Base-by-base conservation (phyloP, 2,329 filamentous ascomycete species). In the Colletotrichum sp. region DNA sequence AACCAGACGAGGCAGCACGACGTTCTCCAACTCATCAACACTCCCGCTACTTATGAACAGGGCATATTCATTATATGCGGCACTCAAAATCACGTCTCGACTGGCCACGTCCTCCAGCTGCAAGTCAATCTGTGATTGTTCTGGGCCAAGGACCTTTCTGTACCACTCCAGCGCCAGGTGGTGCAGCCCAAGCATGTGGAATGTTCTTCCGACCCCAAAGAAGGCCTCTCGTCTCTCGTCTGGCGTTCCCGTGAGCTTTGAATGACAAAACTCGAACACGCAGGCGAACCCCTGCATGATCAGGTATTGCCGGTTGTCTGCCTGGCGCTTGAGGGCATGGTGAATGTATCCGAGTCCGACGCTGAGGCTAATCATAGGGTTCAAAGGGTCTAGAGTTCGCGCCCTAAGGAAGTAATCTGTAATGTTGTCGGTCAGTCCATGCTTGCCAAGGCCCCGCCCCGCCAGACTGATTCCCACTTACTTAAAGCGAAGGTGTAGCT, bases 311-410 rank as follows among this genome's bases (percentile, higher is more conserved):
- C 97, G 89, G 82, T 99, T 99, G 64, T 96, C 95, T 0, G 94
- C 93, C 83, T 98, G 95, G 3, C 96, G 91, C 83, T 99, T 98
- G 81, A 98, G 90, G 1, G 94, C 93, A 82, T 97, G 94, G 83
- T 98, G 95, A 52, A 98, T 91, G 83, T 98, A 99, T 34, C 93
- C 93, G 14, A 97, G 90, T 0, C 93, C 96, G 28, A 98, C 93
- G 79, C 92, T 94, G 13, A 99, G 90, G 77, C 95, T 94, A 78
- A 98, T 91, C 80, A 95, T 92, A 0, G 94, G 90, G 81, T 98
- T 98, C 9, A 90, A 85, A 1, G 95, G 94, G 78, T 96, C 93
- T 3, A 98, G 85, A 2, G 95, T 91, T 71, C 92, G 90, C 2
- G 94, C 94, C 72, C 95, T 92, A 80, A 96, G 92, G 81, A 98